Evolutionary conservation across 768 basidiomycete species (phyloP), one percentile per base, ranked within the genome.

Genomic region (Scleroderma citrinum): DNA sequence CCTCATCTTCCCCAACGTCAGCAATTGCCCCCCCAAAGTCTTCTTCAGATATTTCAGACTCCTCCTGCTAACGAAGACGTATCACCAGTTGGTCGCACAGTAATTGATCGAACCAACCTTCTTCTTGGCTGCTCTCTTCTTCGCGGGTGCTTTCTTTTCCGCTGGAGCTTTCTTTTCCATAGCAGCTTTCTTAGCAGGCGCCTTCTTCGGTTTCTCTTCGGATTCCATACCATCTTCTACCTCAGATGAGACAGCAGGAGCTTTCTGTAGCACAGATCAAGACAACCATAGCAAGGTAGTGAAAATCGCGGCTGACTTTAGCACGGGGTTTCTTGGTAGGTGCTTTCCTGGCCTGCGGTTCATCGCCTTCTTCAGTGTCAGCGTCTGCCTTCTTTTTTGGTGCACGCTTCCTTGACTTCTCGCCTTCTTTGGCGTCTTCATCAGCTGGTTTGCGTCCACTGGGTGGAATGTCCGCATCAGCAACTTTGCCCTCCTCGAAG

Each of bases 401-500:
- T 48, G 64, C 68, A 11, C 74, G 70, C 49, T 76, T 76, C 69
- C 77, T 79, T 64, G 76, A 76, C 11, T 81, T 76, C 48, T 78
- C 76, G 10, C 74, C 76, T 0, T 65, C 75, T n/a, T 72, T 72
- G 7, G 70, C 73, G 2, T 72, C 76, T 16, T 69, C 75, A 12
- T 60, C 78, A n/a, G n/a, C n/a, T n/a, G n/a, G n/a, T n/a, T n/a
- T n/a, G n/a, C n/a, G n/a, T n/a, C n/a, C n/a, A n/a, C n/a, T n/a
- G n/a, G n/a, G n/a, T n/a, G n/a, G n/a, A n/a, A n/a, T n/a, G n/a
- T n/a, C n/a, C n/a, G 84, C 92, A 30, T 85, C 81, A 6, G 81
- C 89, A 43, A 96, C 87, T 30, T 83, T 74, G 5, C 86, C 92
- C 1, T 75, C 78, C 43, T 87, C 78, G 74, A 79, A 91, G 1